Evolutionary conservation across 768 basidiomycete genomes (phyloP).

Genomic region (Mycena leptocephala): DNA sequence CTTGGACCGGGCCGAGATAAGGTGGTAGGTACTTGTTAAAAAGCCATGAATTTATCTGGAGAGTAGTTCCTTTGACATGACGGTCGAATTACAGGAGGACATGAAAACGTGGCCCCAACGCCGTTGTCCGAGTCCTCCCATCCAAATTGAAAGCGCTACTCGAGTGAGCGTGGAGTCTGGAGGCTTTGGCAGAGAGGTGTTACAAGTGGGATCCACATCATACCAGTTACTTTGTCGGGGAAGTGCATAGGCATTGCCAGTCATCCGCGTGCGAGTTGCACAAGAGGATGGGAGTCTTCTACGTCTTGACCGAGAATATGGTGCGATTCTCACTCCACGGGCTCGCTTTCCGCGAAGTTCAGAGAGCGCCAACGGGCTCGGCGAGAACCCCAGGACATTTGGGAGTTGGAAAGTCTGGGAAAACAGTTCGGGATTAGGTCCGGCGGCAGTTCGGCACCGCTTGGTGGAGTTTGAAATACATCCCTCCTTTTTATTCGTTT

Average conservation of each 20-base stretch:
- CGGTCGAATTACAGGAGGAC: conserved; percentile 83
- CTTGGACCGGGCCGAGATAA: too few species aligned
- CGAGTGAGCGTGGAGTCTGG: conserved; percentile 16
- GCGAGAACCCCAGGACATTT: too few species aligned
- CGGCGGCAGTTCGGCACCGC: too few species aligned
- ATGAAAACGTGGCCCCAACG: conserved; percentile 93
- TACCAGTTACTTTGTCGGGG: conserved; percentile 86
- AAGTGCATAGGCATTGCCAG: conserved; percentile 89
- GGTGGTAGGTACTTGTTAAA: too few species aligned
- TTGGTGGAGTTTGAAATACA: too few species aligned
- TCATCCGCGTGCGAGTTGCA: conserved; percentile 90
- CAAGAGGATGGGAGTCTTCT: conserved; percentile 84
- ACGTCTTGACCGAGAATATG: conserved; percentile 84
- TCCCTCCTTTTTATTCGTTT: too few species aligned
- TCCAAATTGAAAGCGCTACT: conserved; percentile 86
- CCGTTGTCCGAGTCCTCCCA: conserved; percentile 81
- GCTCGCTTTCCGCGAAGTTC: conserved; percentile 64
- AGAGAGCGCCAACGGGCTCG: conserved; percentile 69
- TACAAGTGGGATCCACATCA: conserved; percentile 84
- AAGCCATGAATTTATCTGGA: too few species aligned
- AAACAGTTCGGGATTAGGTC: too few species aligned
- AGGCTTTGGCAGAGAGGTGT: too few species aligned
- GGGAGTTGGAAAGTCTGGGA: too few species aligned
- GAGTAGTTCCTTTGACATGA: conserved; percentile 93
- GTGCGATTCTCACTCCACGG: conserved; percentile 77